Conservation (phyloP, 73 alveolate species). For the Effrenium voratum region DNA sequence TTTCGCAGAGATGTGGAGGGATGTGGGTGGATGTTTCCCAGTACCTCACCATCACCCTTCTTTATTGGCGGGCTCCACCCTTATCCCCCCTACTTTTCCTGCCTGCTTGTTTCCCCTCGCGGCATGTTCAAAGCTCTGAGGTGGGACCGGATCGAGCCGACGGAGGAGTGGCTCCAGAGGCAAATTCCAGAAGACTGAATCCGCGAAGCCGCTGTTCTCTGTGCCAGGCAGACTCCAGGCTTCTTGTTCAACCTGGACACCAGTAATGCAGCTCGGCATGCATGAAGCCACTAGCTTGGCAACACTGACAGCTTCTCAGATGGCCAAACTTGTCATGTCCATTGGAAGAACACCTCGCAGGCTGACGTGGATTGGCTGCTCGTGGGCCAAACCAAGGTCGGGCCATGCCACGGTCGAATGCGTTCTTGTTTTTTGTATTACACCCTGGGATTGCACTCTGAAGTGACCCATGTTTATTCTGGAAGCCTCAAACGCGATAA, state of each 20-base stretch:
- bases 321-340: background rate
- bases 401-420: too few relatives aligned
- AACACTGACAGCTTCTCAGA: background rate
- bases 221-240: constrained; percentile 10
- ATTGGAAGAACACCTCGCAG: constrained; percentile 84
- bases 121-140: too few relatives aligned
- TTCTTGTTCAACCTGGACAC: constrained; percentile 1
- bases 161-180: constrained; percentile 97
- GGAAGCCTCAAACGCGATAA: too few relatives aligned
- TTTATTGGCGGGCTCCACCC: background rate
- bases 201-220: background rate
- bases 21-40: too few relatives aligned
- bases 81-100: constrained; percentile 95
- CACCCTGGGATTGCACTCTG: too few relatives aligned
- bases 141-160: constrained; percentile 98
- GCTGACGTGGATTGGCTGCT: constrained; percentile 95
- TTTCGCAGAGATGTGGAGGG: too few relatives aligned
- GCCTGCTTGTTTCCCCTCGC: too few relatives aligned
- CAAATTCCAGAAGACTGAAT: background rate
- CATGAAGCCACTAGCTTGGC: background rate
- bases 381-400: constrained; percentile 62
- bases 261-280: background rate
- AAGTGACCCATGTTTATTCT: too few relatives aligned
- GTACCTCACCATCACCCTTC: too few relatives aligned
- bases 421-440: too few relatives aligned